phyloP scores from a whole-genome alignment of 2,329 filamentous ascomycete genomes.

The Fusarium setosum region DNA sequence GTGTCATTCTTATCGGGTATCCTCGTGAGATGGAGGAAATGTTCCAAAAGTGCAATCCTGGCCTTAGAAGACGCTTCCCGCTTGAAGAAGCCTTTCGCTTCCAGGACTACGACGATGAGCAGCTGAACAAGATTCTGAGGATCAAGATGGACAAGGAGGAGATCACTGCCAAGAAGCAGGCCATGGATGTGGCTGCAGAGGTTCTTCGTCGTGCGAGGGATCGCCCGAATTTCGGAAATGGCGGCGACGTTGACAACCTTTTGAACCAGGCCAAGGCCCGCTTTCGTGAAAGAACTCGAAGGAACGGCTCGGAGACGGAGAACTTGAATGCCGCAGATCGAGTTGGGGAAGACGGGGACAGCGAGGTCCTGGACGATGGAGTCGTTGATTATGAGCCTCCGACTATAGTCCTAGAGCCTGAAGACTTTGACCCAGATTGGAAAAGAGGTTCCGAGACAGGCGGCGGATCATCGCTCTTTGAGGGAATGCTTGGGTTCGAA shows the following conservation, averaged over 20 bases:
- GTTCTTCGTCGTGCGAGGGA: conserved; percentile 71
- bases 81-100: background rate
- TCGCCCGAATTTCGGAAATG: conserved; percentile 79
- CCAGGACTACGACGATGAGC: background rate
- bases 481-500: conserved; percentile 51
- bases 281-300: too few relatives aligned
- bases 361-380: background rate
- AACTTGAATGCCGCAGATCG: too few relatives aligned
- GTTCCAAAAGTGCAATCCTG: background rate
- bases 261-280: conserved; percentile 58
- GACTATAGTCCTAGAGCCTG: background rate
- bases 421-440: background rate
- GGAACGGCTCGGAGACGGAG: too few relatives aligned
- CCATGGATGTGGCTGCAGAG: conserved; percentile 65
- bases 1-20: background rate
- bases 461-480: background rate
- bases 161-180: conserved; percentile 63
- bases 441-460: background rate
- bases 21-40: background rate
- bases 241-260: conserved; percentile 77
- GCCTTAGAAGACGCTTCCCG: background rate
- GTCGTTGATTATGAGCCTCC: background rate
- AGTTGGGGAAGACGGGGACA: too few relatives aligned
- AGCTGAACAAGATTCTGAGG: background rate
- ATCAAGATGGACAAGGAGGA: background rate